Evolutionary conservation across 1,284 basidiomycete genomes (phyloP).

Genomic region (Puccinia horiana): DNA sequence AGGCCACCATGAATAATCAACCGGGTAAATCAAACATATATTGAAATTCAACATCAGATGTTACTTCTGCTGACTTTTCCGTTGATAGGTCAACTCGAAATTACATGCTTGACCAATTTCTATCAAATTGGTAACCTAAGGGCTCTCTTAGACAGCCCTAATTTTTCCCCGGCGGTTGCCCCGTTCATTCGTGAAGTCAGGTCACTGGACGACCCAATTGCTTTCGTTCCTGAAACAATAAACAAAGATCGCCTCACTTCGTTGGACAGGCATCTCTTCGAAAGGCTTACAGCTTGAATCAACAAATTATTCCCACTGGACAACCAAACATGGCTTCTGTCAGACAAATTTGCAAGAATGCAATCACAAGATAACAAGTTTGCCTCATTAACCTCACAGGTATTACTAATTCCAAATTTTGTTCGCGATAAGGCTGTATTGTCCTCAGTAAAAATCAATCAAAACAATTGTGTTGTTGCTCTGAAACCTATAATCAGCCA

Average conservation of each 20-base stretch:
- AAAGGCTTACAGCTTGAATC: not conserved
- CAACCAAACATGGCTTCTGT: not conserved
- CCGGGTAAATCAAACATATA: not conserved
- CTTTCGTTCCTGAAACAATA: not conserved
- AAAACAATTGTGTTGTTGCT: slow-evolving; percentile 17
- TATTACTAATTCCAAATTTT: not conserved
- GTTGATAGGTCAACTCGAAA: slow-evolving; percentile 30
- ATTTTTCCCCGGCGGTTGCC: not conserved
- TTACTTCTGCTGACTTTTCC: too few relatives aligned
- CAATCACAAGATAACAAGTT: not conserved
- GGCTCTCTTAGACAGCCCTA: not conserved
- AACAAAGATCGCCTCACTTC: not conserved
- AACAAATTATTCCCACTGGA: not conserved
- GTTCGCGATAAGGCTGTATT: not conserved
- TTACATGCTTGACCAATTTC: slow-evolving; percentile 22
- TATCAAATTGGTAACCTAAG: not conserved
- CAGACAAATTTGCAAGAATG: not conserved
- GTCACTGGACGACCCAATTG: not conserved
- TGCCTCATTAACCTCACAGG: not conserved
- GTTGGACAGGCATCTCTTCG: not conserved
- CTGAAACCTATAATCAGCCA: slow-evolving; percentile 7
- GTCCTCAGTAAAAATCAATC: slow-evolving; percentile 6
- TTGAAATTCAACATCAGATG: too few relatives aligned
- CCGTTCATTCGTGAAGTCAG: not conserved
- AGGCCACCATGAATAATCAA: slow-evolving; percentile 15